Percentiles rank a stretch among this genome's conserved stretches.
These are phyloP conservation scores for Sinapis alba DNA, from an alignment of 441 rosid genomes.

Conservation along the genomic window DNA sequence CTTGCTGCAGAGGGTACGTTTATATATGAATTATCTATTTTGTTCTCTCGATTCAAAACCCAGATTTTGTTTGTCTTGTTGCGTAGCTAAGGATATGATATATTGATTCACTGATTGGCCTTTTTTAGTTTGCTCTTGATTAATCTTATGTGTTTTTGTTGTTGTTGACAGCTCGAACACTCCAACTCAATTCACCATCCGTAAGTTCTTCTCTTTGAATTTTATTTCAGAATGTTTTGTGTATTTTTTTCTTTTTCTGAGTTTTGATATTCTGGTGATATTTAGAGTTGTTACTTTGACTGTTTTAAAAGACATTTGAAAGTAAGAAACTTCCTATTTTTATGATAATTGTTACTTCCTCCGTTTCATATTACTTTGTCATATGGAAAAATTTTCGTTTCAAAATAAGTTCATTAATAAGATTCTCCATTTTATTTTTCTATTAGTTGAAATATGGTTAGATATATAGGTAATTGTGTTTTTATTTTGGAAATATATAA, in stretches of 20 bases:
- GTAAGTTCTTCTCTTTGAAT: slow-evolving; percentile 54
- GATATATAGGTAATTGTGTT: no score
- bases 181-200: slow-evolving; percentile 85
- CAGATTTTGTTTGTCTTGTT: background rate
- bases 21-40: no score
- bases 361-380: no score
- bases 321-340: background rate
- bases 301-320: background rate
- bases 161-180: slow-evolving; percentile 56
- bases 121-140: background rate
- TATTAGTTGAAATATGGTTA: no score
- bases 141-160: slow-evolving; percentile 1
- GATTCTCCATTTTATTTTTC: no score
- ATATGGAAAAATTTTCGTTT: no score
- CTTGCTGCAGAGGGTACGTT: slow-evolving; percentile 75
- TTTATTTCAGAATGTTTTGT: slow-evolving; percentile 6
- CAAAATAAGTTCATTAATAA: no score
- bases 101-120: no score
- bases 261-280: slow-evolving; percentile 6
- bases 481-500: no score
- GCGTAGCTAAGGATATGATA: background rate
- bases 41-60: background rate
- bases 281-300: background rate
- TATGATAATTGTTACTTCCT: no score
- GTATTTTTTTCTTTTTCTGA: background rate